Evolutionary conservation across 2,329 filamentous ascomycete genomes (phyloP), one percentile per base, ranked within the genome.

Genomic region (Colletotrichum ledebouriae): DNA sequence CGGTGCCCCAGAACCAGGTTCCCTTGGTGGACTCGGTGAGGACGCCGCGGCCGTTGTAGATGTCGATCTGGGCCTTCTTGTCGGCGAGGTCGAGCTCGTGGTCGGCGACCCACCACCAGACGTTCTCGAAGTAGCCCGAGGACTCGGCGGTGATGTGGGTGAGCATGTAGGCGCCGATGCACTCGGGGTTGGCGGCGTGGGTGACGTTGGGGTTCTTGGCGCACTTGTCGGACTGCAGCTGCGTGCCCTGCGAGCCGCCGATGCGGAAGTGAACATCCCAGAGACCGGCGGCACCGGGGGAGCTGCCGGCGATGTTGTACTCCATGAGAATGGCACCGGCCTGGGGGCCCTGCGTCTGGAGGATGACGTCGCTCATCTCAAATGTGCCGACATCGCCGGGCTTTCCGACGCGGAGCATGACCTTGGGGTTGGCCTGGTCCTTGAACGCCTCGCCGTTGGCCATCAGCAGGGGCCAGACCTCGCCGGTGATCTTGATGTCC

Each of bases 191-290:
- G 72, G 90, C 86, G 3, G 80, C 78, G 58, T 91, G 89, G 6
- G 84, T 86, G 13, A 83, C 81, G 58, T 85, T 84, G 47, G 92
- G 92, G 71, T 90, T 92, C 86, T 97, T 97, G 78, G 87, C 80
- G 83, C 94, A 98, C 63, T 85, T 90, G 78, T 93, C 86, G 17
- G 90, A 91, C 80, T 97, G 93, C 15, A 98, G 87, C 72, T 92
- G 81, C 33, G 94, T 97, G 69, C 95, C 95, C 4, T 92, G 90
- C 62, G 91, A 90, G 49, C 96, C 96, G 74, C 94, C 95, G 73
- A 99, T 88, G 76, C 96, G 93, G 82, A 96, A 91, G 84, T 99
- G 96, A n/a, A 94, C 90, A 75, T 99, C 96, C 93, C 94, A 99
- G 80, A 98, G 90, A 70, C 89, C 95, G 20, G 90, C 90, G 1